Percentiles rank a stretch among this genome's conserved stretches.
Conservation (phyloP, 208 protist genomes). For the Tritrichomonas foetus region DNA sequence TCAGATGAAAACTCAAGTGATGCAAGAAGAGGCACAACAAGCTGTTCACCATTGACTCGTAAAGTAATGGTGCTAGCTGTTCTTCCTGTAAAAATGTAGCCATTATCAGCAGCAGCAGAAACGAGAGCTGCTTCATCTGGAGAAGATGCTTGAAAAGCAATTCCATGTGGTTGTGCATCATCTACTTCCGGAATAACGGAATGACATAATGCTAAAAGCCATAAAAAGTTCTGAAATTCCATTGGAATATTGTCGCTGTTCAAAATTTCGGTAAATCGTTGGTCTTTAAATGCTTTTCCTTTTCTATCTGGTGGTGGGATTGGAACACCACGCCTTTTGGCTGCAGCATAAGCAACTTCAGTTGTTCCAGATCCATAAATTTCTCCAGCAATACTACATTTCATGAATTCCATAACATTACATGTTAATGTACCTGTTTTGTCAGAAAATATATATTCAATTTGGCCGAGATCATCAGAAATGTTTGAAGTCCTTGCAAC, state of each 20-base stretch:
- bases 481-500: slow-evolving; percentile 43
- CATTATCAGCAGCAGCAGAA: slow-evolving; percentile 28
- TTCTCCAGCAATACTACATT: slow-evolving; percentile 56
- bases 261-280: background rate
- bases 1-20: slow-evolving; percentile 40
- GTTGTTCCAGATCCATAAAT: slow-evolving; percentile 52
- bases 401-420: slow-evolving; percentile 52
- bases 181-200: background rate
- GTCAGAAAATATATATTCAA: slow-evolving; percentile 58
- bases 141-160: slow-evolving; percentile 47
- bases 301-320: background rate
- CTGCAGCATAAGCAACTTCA: slow-evolving; percentile 12
- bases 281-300: background rate
- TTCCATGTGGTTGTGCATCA: background rate
- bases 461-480: slow-evolving; percentile 50
- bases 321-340: background rate
- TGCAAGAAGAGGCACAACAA: background rate
- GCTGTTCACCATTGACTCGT: background rate
- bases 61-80: background rate
- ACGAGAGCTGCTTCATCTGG: slow-evolving; percentile 48
- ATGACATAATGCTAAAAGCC: background rate
- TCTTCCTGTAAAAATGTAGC: background rate
- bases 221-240: background rate
- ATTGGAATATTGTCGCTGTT: background rate
- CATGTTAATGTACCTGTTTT: slow-evolving; percentile 54